Base-by-base conservation (phyloP, 768 basidiomycete genomes). In the Clitopilus hobsonii region DNA sequence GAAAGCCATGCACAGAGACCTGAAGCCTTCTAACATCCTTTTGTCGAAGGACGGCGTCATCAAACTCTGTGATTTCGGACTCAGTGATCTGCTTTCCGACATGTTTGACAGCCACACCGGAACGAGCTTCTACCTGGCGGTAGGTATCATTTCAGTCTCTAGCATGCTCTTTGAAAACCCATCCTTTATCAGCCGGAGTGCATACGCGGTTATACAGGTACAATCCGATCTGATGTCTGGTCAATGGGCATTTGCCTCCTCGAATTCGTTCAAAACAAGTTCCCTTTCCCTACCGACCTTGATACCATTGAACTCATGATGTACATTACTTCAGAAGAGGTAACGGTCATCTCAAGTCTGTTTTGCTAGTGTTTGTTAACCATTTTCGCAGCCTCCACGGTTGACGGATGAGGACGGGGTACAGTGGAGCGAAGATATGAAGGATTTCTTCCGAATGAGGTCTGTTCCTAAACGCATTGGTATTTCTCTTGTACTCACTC, bases 41-140 rank as follows among this genome's bases (percentile, higher is more conserved):
- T 77, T 98, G 56, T 92, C 94, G 30, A 81, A 83, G 48, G 87
- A 93, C 64, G 97, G 97, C 26, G 71, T 93, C 48, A 86, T 98
- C 66, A 97, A 94, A 69, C 79, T 99, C 3, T 87, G 83, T 68
- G 97, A 99, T 71, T 99, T 99, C 66, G 97, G 97, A 28, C 96
- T 98, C 18, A 98, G 95, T 24, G 97, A 96, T 38, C 91, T 96
- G 71, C 80, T 99, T 22, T 86, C 98, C 62, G 85, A 89, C 65
- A 93, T 89, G 51, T 71, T 90, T 58, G 97, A 97, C 13, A 91
- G 91, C 53, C 98, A 98, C 66, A 98, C 96, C 1, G 97, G 97
- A 6, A 98, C 96, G 38, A 94, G 94, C 67, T 89, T 91, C 61
- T 99, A 98, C 72, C 98, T 98, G 96, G 95, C 97, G 60, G 96